These are phyloP conservation scores for Trametes maxima DNA, from an alignment of 768 basidiomycete genomes.

Conservation along the genomic window DNA sequence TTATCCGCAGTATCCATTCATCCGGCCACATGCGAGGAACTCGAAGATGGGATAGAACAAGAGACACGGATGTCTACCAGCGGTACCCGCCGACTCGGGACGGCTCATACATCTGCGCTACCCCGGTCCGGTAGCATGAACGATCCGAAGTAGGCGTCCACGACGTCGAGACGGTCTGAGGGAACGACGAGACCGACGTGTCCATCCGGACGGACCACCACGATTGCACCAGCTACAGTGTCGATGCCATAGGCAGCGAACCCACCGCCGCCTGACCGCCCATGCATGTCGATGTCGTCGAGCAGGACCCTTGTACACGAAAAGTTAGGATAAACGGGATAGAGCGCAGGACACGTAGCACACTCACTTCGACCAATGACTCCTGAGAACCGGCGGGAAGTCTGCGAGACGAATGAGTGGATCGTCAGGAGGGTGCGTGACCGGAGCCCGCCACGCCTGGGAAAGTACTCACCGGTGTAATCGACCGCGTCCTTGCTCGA, in stretches of 20 bases:
- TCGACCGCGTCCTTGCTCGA: conserved; percentile 9
- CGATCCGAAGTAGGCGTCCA: conserved; percentile 50
- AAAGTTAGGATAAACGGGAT: conserved; percentile 54
- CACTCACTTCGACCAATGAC: conserved; percentile 61
- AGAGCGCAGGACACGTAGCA: neutral
- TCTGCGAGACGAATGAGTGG: conserved; percentile 25
- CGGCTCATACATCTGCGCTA: neutral
- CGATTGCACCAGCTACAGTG: conserved; percentile 43
- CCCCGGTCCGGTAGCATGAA: conserved; percentile 38
- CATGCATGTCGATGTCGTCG: conserved; percentile 54
- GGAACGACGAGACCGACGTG: conserved; percentile 61
- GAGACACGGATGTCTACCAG: no score
- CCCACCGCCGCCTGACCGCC: conserved; percentile 51
- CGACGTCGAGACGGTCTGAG: conserved; percentile 43
- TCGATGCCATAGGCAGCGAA: conserved; percentile 58
- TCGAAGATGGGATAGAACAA: no score
- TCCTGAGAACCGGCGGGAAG: conserved; percentile 47
- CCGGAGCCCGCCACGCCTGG: neutral
- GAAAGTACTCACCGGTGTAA: conserved; percentile 23
- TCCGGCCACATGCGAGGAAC: neutral
- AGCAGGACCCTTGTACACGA: conserved; percentile 61
- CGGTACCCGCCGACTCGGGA: neutral
- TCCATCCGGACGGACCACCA: conserved; percentile 64
- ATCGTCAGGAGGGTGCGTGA: neutral
- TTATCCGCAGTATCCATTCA: neutral